A percentile compares a stretch with the other conserved stretches of the same genome.
Evolutionary conservation across 1,284 basidiomycete genomes (phyloP).

Genomic region (Moesziomyces parantarcticus): DNA sequence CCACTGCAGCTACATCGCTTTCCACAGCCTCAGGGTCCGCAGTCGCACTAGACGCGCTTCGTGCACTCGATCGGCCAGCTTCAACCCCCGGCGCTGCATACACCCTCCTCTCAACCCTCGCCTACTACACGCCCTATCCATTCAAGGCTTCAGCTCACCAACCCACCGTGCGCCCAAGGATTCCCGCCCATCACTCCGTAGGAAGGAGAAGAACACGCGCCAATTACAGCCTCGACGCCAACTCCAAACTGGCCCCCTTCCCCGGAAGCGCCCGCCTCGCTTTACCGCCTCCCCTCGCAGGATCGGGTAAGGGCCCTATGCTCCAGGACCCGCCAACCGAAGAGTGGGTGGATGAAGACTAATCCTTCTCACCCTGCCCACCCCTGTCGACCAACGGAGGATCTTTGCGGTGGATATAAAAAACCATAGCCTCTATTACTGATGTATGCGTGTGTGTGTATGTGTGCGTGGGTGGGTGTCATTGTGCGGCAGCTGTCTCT

Average conservation of each 20-base stretch:
- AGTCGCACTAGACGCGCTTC: constrained; percentile 16
- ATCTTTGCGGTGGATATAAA: neutral
- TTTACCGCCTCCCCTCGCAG: constrained; percentile 30
- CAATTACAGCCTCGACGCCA: constrained; percentile 41
- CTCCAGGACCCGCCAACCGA: constrained; percentile 1
- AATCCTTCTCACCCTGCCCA: no score
- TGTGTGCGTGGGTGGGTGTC: neutral
- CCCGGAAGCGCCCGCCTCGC: constrained; percentile 16
- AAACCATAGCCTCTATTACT: neutral
- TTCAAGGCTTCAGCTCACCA: neutral
- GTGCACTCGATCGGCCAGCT: constrained; percentile 16
- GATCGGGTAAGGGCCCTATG: constrained; percentile 32
- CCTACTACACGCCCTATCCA: neutral
- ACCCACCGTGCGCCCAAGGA: constrained; percentile 2
- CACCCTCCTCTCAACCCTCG: no score
- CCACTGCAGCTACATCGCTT: no score
- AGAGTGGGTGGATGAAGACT: neutral
- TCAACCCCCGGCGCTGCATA: no score
- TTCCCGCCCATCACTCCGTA: constrained; percentile 19
- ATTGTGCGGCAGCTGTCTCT: no score
- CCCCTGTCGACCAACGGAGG: no score
- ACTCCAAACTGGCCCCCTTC: constrained; percentile 41
- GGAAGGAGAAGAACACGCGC: constrained; percentile 17
- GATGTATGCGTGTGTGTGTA: neutral
- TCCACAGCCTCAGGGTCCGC: no score